Evolutionary conservation across 768 basidiomycete species (phyloP).

Genomic region (Infundibulicybe gibba): DNA sequence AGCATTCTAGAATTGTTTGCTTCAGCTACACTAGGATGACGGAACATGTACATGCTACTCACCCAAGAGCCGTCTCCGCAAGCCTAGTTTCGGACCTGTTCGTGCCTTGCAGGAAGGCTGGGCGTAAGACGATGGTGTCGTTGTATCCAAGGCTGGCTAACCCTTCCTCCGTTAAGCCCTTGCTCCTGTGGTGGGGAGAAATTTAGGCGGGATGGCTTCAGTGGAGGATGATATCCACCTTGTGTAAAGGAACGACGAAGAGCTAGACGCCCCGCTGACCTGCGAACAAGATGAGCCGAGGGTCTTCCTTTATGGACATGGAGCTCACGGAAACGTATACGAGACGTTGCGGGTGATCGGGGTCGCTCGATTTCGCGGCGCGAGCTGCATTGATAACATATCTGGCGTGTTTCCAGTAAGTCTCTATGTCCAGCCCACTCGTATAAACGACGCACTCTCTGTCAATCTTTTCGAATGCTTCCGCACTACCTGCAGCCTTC

Average conservation of each 20-base stretch:
- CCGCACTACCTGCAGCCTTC: slow-evolving; percentile 56
- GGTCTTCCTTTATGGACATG: not conserved
- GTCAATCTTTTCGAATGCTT: slow-evolving; percentile 74
- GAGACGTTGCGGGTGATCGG: slow-evolving; percentile 48
- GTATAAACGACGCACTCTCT: slow-evolving; percentile 47
- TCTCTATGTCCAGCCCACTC: not conserved
- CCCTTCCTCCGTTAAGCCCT: slow-evolving; percentile 70
- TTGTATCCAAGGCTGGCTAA: slow-evolving; percentile 66
- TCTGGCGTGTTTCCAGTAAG: slow-evolving; percentile 26
- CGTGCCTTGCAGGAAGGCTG: slow-evolving; percentile 48
- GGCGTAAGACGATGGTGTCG: slow-evolving; percentile 70
- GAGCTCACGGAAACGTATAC: slow-evolving; percentile 67
- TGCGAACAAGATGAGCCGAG: slow-evolving; percentile 13
- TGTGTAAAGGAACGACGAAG: slow-evolving; percentile 48
- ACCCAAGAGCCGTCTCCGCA: slow-evolving; percentile 42
- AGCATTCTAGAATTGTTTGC: slow-evolving; percentile 27
- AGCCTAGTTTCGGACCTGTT: slow-evolving; percentile 36
- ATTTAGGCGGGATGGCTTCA: not conserved
- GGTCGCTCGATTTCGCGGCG: slow-evolving; percentile 51
- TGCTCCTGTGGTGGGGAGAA: slow-evolving; percentile 42
- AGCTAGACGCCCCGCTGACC: slow-evolving; percentile 46
- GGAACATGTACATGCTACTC: slow-evolving; percentile 9
- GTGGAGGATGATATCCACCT: slow-evolving; percentile 25
- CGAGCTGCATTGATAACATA: slow-evolving; percentile 75
- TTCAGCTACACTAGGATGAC: no score